A percentile compares a stretch with the other conserved stretches of the same genome.
Evolutionary conservation across 495 filamentous ascomycete genomes (phyloP).

Genomic region (Aspergillus carlsbadensis): DNA sequence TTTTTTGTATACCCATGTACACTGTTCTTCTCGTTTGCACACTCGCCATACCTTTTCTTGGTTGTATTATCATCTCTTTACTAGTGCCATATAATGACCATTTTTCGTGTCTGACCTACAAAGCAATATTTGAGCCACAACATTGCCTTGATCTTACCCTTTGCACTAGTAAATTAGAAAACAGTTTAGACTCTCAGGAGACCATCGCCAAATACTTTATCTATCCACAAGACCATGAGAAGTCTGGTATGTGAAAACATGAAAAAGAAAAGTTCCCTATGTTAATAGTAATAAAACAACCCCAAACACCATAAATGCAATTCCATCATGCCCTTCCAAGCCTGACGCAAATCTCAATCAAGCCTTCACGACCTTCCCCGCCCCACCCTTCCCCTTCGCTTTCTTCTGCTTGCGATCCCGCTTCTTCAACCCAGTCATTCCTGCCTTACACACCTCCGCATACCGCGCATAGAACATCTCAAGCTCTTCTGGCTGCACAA

Average conservation of each 20-base stretch:
- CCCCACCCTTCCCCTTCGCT: conserved; percentile 64
- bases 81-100: conserved; percentile 2
- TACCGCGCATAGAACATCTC: conserved; percentile 82
- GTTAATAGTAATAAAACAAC: not conserved
- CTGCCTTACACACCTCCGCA: conserved; percentile 86
- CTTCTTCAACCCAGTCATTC: conserved; percentile 91
- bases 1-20: conserved; percentile 12
- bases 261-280: not conserved
- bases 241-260: conserved; percentile 6
- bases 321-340: not conserved
- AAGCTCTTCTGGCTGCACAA: conserved; percentile 72
- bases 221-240: not conserved
- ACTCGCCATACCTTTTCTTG: not conserved
- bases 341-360: conserved; percentile 18
- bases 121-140: not conserved
- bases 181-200: not conserved
- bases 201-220: not conserved
- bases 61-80: not conserved
- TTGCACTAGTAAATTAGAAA: no score
- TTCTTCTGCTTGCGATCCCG: conserved; percentile 81
- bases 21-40: not conserved
- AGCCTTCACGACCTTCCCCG: conserved; percentile 52
- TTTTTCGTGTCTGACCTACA: not conserved
- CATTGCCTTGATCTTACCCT: no score
- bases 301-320: conserved; percentile 16